These are phyloP conservation scores for Symbiodinium pilosum DNA, from an alignment of 73 alveolate species.

Conservation along the genomic window DNA sequence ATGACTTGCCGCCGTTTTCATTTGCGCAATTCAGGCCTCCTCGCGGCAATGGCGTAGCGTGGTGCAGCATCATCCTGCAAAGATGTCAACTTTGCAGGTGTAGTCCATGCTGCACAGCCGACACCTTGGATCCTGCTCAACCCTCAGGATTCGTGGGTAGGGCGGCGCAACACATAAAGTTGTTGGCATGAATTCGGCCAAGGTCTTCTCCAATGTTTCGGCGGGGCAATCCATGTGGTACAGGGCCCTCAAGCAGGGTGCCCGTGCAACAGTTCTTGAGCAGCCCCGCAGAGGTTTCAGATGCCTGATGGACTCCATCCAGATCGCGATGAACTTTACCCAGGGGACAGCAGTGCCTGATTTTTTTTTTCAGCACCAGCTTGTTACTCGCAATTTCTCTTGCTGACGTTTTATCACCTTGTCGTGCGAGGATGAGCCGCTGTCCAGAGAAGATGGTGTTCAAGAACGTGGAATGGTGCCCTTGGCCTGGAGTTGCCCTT, in stretches of 20 bases:
- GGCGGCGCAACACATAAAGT: too few relatives aligned
- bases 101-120: constrained; percentile 54
- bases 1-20: neutral
- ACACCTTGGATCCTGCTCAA: constrained; percentile 23
- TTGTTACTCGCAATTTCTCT: neutral
- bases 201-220: neutral
- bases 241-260: neutral
- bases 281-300: constrained; percentile 26
- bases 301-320: constrained; percentile 66
- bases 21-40: neutral
- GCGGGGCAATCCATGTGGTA: constrained; percentile 72
- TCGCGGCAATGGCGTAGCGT: too few relatives aligned
- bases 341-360: constrained; percentile 30
- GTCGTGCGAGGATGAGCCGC: constrained; percentile 55
- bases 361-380: too few relatives aligned
- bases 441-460: constrained; percentile 79
- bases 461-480: constrained; percentile 85
- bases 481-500: too few relatives aligned
- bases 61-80: neutral
- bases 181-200: neutral
- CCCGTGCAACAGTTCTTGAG: neutral
- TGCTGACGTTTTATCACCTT: neutral
- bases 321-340: constrained; percentile 59
- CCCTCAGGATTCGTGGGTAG: neutral
- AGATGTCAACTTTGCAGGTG: constrained; percentile 53